Evolutionary conservation across 768 basidiomycete genomes (phyloP).

Genomic region (Agaricus subrufescens): DNA sequence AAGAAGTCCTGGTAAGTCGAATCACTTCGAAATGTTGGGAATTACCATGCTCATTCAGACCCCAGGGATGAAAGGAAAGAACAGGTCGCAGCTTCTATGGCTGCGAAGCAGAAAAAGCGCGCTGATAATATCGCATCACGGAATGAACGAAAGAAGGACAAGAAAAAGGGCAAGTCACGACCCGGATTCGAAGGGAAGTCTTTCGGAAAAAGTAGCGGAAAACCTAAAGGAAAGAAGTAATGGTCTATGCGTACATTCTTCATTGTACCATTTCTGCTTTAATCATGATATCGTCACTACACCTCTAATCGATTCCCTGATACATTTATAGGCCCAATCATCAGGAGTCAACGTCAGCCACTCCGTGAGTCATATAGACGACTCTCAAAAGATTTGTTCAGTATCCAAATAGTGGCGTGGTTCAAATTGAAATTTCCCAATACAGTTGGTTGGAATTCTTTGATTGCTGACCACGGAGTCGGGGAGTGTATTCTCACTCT

Average conservation of each 20-base stretch:
- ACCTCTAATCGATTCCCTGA: too few relatives aligned
- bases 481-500: too few relatives aligned
- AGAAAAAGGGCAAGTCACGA: constrained; percentile 59
- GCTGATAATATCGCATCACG: constrained; percentile 86
- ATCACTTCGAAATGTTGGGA: neutral
- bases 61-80: constrained; percentile 85
- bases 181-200: constrained; percentile 85
- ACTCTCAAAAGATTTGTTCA: too few relatives aligned
- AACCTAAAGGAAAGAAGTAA: constrained; percentile 7
- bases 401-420: too few relatives aligned
- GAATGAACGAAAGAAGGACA: constrained; percentile 72
- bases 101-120: constrained; percentile 86
- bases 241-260: neutral
- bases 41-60: constrained; percentile 1
- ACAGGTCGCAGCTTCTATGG: constrained; percentile 66
- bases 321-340: neutral
- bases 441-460: too few relatives aligned
- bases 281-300: neutral
- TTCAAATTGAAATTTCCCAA: too few relatives aligned
- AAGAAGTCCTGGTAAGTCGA: constrained; percentile 79
- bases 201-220: constrained; percentile 5
- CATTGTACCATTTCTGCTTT: neutral
- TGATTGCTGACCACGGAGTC: too few relatives aligned
- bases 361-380: too few relatives aligned
- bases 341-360: too few relatives aligned